Evolutionary conservation across 345 rosid species (phyloP), one percentile per base, ranked within the genome.

Genomic region (Turnera subulata): DNA sequence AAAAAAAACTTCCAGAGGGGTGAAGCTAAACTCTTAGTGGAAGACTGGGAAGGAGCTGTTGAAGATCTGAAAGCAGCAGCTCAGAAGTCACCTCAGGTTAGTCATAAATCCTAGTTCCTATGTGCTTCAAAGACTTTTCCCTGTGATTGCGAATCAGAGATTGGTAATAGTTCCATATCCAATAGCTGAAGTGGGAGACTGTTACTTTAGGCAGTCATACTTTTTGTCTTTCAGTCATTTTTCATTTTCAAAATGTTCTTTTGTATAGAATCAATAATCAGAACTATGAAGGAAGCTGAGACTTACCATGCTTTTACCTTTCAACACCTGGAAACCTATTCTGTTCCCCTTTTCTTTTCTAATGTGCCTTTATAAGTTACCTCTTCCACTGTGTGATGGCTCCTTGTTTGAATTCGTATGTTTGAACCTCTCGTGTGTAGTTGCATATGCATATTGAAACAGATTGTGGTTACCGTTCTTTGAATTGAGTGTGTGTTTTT

Each of bases 21-120:
- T 59, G 95, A 94, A 80, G 97, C 99, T 67, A 90, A 88, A 83
- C 80, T 90, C 55, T 73, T 94, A 71, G 73, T 73, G 2, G 99
- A 94, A 78, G 97, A 94, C 61, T 94, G 92, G 92, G 97, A 90
- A 82, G 99, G 99, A 68, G 99, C 99, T 32, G 89, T 94, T 53
- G 86, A 79, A 43, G 99, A 94, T 76, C 66, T 90, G 40, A 88
- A 88, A 64, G 65, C 84, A 25, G 99, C 96, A 11, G 95, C 97
- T 68, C 84, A 90, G 69, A 65, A 59, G 56, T 88, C 90, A 21
- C 90, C 97, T 52, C 96, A 90, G 96, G 97, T 93, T 74, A 43
- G 84, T 71, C 17, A 22, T 20, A 21, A 37, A 44, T 17, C 32
- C 47, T 2, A 61, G 32, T 19, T 47, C 46, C 19, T 53, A 25